Conservation (phyloP, 257 asterid species). For the Striga asiatica region DNA sequence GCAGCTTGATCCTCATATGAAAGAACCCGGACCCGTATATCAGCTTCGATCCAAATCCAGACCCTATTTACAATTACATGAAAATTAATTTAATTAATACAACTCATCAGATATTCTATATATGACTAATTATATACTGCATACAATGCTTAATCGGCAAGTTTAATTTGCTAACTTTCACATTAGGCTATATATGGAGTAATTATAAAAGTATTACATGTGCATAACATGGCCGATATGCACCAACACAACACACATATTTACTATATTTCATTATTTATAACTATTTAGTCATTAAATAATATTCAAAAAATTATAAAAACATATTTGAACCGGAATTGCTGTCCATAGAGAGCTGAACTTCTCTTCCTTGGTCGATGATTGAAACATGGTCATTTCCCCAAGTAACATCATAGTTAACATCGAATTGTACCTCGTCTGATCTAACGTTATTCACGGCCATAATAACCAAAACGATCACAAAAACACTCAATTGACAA, state of each 20-base stretch:
- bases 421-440: slow-evolving; percentile 18
- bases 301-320: not conserved
- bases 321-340: slow-evolving; percentile 31
- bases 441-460: slow-evolving; percentile 14
- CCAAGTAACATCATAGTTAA: slow-evolving; percentile 30
- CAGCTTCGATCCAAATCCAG: slow-evolving; percentile 59
- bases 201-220: too few species aligned
- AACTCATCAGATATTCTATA: too few species aligned
- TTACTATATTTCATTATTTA: too few species aligned
- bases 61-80: slow-evolving; percentile 24
- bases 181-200: too few species aligned
- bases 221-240: too few species aligned
- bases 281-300: too few species aligned
- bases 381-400: slow-evolving; percentile 32
- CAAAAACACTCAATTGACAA: slow-evolving; percentile 4
- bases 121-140: too few species aligned
- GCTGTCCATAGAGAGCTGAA: slow-evolving; percentile 39
- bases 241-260: too few species aligned
- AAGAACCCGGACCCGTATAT: slow-evolving; percentile 61
- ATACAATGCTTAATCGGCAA: too few species aligned
- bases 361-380: slow-evolving; percentile 30
- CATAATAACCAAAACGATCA: not conserved
- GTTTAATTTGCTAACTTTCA: too few species aligned
- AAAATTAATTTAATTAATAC: not conserved
- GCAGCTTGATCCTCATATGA: slow-evolving; percentile 48